Conservation (phyloP, 345 rosid genomes). For the Gossypium sturtianum region DNA sequence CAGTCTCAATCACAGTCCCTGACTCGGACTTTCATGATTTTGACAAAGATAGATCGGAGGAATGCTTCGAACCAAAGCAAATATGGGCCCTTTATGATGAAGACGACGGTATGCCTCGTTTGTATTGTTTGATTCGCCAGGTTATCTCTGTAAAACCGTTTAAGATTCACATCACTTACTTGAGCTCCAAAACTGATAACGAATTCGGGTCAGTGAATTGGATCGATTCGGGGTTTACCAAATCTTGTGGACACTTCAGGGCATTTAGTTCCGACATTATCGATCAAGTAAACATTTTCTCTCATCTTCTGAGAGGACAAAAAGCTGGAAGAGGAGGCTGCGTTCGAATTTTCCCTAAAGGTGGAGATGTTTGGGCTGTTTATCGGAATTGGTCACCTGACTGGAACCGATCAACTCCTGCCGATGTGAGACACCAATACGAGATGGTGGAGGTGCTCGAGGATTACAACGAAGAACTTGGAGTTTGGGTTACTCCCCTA, state of each 20-base stretch:
- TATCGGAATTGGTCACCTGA: conserved; percentile 84
- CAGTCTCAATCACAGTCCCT: conserved; percentile 70
- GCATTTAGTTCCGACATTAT: conserved; percentile 67
- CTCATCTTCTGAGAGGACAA: conserved; percentile 75
- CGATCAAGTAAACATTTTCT: conserved; percentile 90
- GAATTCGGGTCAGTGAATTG: conserved; percentile 87
- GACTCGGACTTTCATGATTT: conserved; percentile 97
- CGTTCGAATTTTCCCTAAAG: conserved; percentile 81
- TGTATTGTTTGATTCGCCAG: conserved; percentile 78
- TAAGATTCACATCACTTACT: conserved; percentile 76
- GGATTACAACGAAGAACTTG: conserved; percentile 83
- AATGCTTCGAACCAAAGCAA: conserved; percentile 84
- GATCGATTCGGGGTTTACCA: conserved; percentile 74
- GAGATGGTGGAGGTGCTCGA: conserved; percentile 98
- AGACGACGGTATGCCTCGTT: conserved; percentile 97
- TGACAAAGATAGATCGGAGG: conserved; percentile 84
- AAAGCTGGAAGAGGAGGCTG: conserved; percentile 99
- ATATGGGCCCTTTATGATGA: conserved; percentile 98
- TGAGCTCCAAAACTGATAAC: conserved; percentile 84
- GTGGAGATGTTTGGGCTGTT: conserved; percentile 93
- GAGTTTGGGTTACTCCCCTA: conserved; percentile 73
- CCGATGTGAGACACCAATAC: conserved; percentile 71
- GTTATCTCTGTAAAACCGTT: conserved; percentile 79
- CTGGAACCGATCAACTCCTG: conserved; percentile 82
- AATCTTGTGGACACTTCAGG: conserved; percentile 97